Evolutionary conservation across 1,284 basidiomycete genomes (phyloP).

Genomic region (Ustilago trichophora): DNA sequence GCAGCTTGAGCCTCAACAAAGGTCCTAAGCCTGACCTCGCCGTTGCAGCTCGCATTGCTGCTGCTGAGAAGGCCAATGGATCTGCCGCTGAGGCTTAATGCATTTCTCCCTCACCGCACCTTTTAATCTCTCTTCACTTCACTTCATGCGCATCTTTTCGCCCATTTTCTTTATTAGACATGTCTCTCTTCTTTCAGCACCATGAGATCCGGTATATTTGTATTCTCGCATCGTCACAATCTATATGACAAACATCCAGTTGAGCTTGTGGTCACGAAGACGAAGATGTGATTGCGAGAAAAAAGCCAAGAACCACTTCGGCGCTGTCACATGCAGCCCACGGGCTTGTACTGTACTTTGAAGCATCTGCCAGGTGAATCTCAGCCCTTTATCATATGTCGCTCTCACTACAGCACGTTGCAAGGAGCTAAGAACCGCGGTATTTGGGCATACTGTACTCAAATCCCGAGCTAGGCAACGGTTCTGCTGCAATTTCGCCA

Average conservation of each 20-base stretch:
- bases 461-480: no score
- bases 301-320: no score
- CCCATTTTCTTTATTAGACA: conserved; percentile 9
- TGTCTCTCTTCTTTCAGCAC: conserved; percentile 4
- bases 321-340: no score
- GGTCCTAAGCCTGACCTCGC: conserved; percentile 31
- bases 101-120: neutral
- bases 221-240: conserved; percentile 31
- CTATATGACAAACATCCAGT: conserved; percentile 1
- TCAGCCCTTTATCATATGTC: no score
- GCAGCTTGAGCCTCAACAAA: conserved; percentile 37
- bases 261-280: no score
- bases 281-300: no score
- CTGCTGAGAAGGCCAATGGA: conserved; percentile 42
- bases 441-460: no score
- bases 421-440: no score
- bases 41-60: conserved; percentile 39
- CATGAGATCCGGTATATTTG: conserved; percentile 15
- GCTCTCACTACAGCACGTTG: no score
- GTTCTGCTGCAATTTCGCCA: no score
- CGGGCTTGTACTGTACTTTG: no score
- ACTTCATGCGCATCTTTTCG: conserved; percentile 4
- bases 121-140: neutral
- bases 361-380: no score
- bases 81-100: conserved; percentile 15